Base-by-base conservation (phyloP, 192 early-diverging fungal genomes). In the Endogone sp. region DNA sequence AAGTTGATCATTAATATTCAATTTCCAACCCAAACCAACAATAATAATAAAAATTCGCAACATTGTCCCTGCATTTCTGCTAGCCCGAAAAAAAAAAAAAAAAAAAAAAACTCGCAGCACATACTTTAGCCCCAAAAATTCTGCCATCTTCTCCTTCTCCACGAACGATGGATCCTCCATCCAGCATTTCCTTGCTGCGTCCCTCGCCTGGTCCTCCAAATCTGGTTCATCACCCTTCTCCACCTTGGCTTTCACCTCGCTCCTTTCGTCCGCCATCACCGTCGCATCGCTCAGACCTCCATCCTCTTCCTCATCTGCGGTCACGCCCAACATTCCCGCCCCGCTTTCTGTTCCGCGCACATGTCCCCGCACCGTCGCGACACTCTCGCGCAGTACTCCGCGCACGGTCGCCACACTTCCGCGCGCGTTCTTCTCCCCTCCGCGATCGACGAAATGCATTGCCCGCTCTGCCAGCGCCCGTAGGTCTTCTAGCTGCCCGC, bases 101-200 rank as follows among this genome's bases (percentile, higher is more conserved):
- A 71, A 8, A 49, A 28, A 71, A 29, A 3, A 60, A 72, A 55
- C 31, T 59, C 27, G 59, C 21, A 37, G 16, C 24, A 65, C 54
- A 61, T 76, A 79, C 77, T 56, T 68, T 74, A 70, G 63, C 25
- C 83, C 85, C 27, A 87, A 66, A 64, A 79, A 87, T 57, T 81
- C 80, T 4, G 85, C 71, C 23, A 85, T 82, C 16, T 63, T 66
- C 20, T 78, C 78, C 55, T 75, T 79, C 31, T 71, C 65, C 22
- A 82, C 63, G 65, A 85, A 82, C 0, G 69, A 59, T 25, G 75
- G 73, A 27, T 83, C 82, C 64, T 87, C 85, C 26, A 67, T 31
- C 76, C 76, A 78, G 11, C 73, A 63, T 26, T 63, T 61, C 8
- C 55, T 21, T 16, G 76, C 71, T 44, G 66, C 29, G 1, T 31